phyloP scores from a whole-genome alignment of 2,329 filamentous ascomycete species.

The Diplodia corticola region DNA sequence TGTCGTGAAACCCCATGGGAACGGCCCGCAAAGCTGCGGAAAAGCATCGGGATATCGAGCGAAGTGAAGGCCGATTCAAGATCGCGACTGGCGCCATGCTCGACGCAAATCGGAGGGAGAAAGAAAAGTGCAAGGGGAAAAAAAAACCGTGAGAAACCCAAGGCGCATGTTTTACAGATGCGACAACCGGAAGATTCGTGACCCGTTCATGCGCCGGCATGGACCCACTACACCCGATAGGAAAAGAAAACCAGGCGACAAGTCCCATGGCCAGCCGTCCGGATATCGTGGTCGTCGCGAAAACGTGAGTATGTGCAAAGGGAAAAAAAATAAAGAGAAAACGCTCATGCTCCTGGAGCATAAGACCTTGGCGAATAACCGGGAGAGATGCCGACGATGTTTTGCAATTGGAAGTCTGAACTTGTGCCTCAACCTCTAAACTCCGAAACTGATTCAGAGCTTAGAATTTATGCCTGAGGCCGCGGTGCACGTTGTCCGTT shows the following conservation, averaged over 20 bases:
- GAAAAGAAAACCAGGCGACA: conserved; percentile 20
- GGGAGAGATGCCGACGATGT: conserved; percentile 20
- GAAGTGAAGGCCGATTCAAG: conserved; percentile 22
- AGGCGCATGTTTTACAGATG: conserved; percentile 24
- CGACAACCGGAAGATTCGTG: conserved; percentile 22
- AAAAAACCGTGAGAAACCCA: conserved; percentile 19
- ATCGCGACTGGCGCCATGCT: conserved; percentile 19
- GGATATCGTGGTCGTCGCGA: conserved; percentile 23
- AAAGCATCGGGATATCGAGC: conserved; percentile 22
- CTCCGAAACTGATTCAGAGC: background rate
- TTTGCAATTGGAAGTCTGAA: conserved; percentile 21
- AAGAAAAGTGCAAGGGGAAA: conserved; percentile 13
- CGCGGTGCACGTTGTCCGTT: conserved; percentile 38
- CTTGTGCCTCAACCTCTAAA: conserved; percentile 24
- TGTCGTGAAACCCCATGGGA: conserved; percentile 15
- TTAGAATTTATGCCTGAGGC: conserved; percentile 33
- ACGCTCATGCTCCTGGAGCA: conserved; percentile 11
- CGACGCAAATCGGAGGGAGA: conserved; percentile 8
- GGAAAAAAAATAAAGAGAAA: conserved; percentile 17
- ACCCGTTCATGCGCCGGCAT: conserved; percentile 22
- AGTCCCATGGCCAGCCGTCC: conserved; percentile 19
- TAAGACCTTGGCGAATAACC: conserved; percentile 18
- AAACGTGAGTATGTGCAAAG: conserved; percentile 24
- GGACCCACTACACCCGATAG: conserved; percentile 22
- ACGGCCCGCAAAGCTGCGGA: conserved; percentile 11